Percentiles rank a stretch among this genome's conserved stretches.
phyloP scores from a whole-genome alignment of 495 filamentous ascomycete genomes.

The Recurvomyces mirabilis region DNA sequence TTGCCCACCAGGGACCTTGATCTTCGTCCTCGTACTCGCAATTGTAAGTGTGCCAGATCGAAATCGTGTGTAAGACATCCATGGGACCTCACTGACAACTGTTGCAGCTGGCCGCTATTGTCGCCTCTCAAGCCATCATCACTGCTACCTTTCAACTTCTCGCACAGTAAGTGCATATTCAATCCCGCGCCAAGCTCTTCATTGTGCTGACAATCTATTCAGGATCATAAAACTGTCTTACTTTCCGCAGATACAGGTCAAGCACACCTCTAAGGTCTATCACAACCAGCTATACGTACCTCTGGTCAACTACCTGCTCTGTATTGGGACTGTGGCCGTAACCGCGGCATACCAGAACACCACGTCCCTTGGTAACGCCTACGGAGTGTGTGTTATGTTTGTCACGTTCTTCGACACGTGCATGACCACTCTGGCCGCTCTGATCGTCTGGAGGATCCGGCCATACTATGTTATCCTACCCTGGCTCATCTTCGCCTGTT shows the following conservation, averaged over 20 bases:
- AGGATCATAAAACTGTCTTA: conserved; percentile 62
- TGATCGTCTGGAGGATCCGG: conserved; percentile 54
- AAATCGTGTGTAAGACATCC: no score
- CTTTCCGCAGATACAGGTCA: conserved; percentile 58
- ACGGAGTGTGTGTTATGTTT: conserved; percentile 58
- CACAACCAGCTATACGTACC: conserved; percentile 63
- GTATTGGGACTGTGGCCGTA: conserved; percentile 56
- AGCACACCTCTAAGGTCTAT: conserved; percentile 52
- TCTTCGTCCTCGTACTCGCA: conserved; percentile 51
- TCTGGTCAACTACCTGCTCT: conserved; percentile 57
- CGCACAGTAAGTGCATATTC: no score
- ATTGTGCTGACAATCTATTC: no score
- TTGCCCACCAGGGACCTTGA: conserved; percentile 53
- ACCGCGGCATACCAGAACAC: conserved; percentile 61
- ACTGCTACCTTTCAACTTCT: conserved; percentile 57
- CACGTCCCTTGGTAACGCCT: conserved; percentile 30
- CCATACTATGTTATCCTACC: conserved; percentile 44
- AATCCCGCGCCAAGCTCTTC: no score
- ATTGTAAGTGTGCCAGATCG: no score
- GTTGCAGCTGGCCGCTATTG: conserved; percentile 59
- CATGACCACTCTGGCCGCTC: conserved; percentile 52
- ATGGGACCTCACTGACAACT: no score
- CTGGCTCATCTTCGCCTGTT: conserved; percentile 47
- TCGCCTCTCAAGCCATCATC: conserved; percentile 66
- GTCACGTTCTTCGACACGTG: conserved; percentile 65